phyloP scores from a whole-genome alignment of 306 rosid genomes.

The Luffa acutangula region DNA sequence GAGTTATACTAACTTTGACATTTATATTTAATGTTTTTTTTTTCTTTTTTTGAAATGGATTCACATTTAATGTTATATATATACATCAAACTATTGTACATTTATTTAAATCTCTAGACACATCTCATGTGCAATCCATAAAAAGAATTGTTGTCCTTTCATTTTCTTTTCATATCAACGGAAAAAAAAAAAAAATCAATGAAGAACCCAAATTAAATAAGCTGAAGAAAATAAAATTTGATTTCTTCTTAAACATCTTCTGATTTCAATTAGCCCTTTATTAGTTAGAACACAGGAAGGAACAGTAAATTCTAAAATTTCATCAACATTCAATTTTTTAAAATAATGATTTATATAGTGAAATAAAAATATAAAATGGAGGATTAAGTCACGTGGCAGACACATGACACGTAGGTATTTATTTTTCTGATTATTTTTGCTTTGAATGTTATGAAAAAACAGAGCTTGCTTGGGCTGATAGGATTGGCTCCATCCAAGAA shows the following conservation, averaged over 20 bases:
- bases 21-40: too few relatives aligned
- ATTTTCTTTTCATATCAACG: not conserved
- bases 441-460: not conserved
- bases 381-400: not conserved
- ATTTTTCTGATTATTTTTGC: not conserved
- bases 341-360: not conserved
- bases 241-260: not conserved
- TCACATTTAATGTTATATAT: too few relatives aligned
- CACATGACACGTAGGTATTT: not conserved
- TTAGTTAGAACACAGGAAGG: too few relatives aligned
- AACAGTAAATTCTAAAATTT: not conserved
- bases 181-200: too few relatives aligned
- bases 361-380: not conserved
- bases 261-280: too few relatives aligned
- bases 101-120: not conserved
- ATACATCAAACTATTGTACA: not conserved
- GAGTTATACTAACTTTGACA: too few relatives aligned
- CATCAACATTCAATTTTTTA: too few relatives aligned
- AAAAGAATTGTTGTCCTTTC: not conserved
- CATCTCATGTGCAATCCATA: not conserved
- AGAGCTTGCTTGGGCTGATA: conserved; percentile 38
- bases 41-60: too few relatives aligned
- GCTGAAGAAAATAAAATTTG: not conserved
- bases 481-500: conserved; percentile 51
- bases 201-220: not conserved